Conservation (phyloP, 2,329 filamentous ascomycete genomes). For the Cryphonectria naterciae region DNA sequence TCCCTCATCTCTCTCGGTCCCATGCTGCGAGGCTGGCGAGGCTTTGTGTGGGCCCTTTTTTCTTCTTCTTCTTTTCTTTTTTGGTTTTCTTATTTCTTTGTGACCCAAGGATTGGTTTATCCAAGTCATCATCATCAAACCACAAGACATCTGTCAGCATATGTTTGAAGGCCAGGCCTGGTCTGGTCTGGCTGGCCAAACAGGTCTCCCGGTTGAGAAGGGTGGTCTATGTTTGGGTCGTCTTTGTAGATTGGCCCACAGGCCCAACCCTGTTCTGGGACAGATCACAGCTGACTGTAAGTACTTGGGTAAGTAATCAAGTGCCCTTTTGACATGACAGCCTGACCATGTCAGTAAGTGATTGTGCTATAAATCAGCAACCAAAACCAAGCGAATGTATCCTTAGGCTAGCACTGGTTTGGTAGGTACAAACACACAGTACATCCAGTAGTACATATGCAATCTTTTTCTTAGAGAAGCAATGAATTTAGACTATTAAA, state of each 20-base stretch:
- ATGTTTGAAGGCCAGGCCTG: neutral
- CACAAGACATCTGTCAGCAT: neutral
- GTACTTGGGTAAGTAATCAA: neutral
- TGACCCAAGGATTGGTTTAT: neutral
- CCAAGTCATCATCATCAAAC: neutral
- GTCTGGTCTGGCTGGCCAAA: neutral
- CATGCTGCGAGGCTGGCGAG: neutral
- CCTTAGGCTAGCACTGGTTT: neutral
- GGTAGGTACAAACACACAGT: neutral
- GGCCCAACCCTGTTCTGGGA: neutral
- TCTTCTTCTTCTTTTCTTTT: neutral
- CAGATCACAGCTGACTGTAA: neutral
- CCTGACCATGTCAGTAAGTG: neutral
- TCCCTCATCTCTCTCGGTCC: slow-evolving; percentile 5
- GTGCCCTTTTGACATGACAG: neutral
- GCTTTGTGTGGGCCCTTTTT: neutral
- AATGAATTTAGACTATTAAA: neutral
- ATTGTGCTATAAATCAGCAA: too few relatives aligned
- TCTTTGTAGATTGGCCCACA: neutral
- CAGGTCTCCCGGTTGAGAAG: neutral
- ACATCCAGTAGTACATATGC: too few relatives aligned
- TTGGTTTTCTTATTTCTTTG: neutral
- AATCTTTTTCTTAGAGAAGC: too few relatives aligned
- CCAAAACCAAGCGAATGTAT: neutral
- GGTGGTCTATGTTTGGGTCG: neutral